These are phyloP conservation scores for Ophiocordyceps camponoti-saundersi DNA, from an alignment of 2,329 filamentous ascomycete species.

Conservation along the genomic window DNA sequence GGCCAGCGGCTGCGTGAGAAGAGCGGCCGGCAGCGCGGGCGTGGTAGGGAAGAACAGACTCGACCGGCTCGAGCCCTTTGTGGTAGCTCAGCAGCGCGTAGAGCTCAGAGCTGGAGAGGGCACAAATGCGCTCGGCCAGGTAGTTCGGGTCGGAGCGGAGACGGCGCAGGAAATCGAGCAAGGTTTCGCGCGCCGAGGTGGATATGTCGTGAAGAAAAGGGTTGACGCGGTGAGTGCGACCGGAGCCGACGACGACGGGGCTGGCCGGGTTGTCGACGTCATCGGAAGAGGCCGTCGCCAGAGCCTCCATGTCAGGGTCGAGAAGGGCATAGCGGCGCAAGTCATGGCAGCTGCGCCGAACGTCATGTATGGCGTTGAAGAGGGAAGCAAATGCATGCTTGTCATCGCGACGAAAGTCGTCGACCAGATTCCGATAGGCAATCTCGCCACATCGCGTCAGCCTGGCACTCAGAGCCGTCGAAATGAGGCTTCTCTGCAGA, in stretches of 20 bases:
- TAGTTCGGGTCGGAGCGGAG: slow-evolving; percentile 80
- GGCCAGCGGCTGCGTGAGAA: slow-evolving; percentile 23
- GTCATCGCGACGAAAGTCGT: slow-evolving; percentile 63
- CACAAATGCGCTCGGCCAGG: slow-evolving; percentile 64
- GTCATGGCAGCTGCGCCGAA: slow-evolving; percentile 60
- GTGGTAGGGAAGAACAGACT: slow-evolving; percentile 65
- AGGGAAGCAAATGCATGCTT: slow-evolving; percentile 59
- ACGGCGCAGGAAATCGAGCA: slow-evolving; percentile 65
- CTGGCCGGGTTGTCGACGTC: slow-evolving; percentile 29
- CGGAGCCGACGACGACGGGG: slow-evolving; percentile 13
- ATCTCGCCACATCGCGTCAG: slow-evolving; percentile 59
- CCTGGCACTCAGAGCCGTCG: slow-evolving; percentile 57
- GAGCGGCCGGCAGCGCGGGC: slow-evolving; percentile 29
- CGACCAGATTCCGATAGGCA: slow-evolving; percentile 58
- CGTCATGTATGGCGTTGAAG: slow-evolving; percentile 64
- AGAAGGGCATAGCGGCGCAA: slow-evolving; percentile 52
- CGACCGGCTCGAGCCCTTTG: slow-evolving; percentile 62
- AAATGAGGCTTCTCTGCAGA: slow-evolving; percentile 57
- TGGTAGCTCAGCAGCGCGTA: slow-evolving; percentile 62
- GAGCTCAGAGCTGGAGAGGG: slow-evolving; percentile 60
- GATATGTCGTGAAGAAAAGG: slow-evolving; percentile 61
- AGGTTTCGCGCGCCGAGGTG: slow-evolving; percentile 52
- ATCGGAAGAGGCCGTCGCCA: slow-evolving; percentile 25
- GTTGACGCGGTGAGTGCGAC: slow-evolving; percentile 17
- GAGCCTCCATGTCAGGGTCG: slow-evolving; percentile 53